Percentiles rank a stretch among this genome's conserved stretches.
phyloP scores from a whole-genome alignment of 306 rosid species.

The Argentina anserina region DNA sequence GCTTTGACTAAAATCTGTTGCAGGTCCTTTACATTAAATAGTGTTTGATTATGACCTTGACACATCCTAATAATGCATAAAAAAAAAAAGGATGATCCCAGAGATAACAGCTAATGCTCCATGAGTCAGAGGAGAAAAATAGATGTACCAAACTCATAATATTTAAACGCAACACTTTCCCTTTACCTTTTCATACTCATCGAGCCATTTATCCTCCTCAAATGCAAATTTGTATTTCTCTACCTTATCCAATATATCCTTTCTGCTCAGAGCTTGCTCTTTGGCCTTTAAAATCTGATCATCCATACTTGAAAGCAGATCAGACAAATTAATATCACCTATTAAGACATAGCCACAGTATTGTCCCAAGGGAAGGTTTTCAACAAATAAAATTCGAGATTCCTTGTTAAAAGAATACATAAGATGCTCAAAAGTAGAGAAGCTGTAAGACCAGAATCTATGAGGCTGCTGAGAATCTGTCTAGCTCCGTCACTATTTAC shows the following conservation, averaged over 20 bases:
- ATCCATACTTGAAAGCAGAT: constrained; percentile 81
- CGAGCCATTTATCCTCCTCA: too few species aligned
- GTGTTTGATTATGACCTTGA: background rate
- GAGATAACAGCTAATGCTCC: background rate
- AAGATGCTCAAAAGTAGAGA: background rate
- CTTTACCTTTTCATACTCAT: constrained; percentile 83
- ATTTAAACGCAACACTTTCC: background rate
- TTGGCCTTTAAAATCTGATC: constrained; percentile 74
- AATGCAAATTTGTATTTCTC: too few species aligned
- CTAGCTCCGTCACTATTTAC: constrained; percentile 63
- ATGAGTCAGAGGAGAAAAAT: background rate
- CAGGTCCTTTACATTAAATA: background rate
- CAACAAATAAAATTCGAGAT: background rate
- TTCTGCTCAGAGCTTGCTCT: constrained; percentile 82
- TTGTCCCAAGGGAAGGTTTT: background rate
- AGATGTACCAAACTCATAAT: background rate
- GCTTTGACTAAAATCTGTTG: background rate
- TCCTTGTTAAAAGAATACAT: background rate
- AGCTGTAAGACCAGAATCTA: constrained; percentile 63
- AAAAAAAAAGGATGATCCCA: background rate
- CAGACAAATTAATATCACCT: constrained; percentile 59
- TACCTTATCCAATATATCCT: constrained; percentile 66
- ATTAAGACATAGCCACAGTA: constrained; percentile 24
- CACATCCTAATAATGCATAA: background rate
- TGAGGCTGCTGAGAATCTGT: constrained; percentile 52